phyloP scores from a whole-genome alignment of 2,329 filamentous ascomycete genomes.

The Colletotrichum chlorophyti region DNA sequence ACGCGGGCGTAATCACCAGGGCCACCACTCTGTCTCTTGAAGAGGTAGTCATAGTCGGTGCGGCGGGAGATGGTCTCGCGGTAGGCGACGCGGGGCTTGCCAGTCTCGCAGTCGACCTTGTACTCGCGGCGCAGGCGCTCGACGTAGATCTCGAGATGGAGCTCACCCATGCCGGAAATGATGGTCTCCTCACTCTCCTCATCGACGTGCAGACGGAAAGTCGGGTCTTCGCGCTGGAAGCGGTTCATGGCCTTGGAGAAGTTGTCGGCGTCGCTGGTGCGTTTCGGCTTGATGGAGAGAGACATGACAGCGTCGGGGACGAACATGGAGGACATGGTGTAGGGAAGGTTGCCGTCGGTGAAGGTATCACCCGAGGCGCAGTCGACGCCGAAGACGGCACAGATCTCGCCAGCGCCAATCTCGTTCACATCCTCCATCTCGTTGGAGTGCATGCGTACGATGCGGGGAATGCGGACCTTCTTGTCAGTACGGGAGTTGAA shows the following conservation, averaged over 20 bases:
- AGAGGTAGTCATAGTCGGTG: conserved; percentile 87
- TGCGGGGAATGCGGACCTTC: conserved; percentile 95
- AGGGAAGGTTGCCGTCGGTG: conserved; percentile 89
- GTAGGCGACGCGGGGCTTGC: conserved; percentile 95
- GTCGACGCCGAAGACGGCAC: conserved; percentile 96
- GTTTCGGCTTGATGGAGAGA: conserved; percentile 95
- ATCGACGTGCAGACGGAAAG: conserved; percentile 94
- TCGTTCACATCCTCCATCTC: conserved; percentile 98
- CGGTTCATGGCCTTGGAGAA: conserved; percentile 99
- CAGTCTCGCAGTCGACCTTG: conserved; percentile 93
- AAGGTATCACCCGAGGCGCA: conserved; percentile 98
- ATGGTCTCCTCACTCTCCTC: conserved; percentile 94
- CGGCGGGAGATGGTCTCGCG: conserved; percentile 86
- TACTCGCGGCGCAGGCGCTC: conserved; percentile 97
- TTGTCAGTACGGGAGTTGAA: conserved; percentile 95
- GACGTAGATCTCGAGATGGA: conserved; percentile 96
- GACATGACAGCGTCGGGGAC: conserved; percentile 98
- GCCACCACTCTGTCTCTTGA: conserved; percentile 95
- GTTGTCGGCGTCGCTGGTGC: conserved; percentile 87
- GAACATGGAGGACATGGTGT: conserved; percentile 98
- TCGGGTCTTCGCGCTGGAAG: conserved; percentile 98
- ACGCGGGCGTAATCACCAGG: conserved; percentile 96
- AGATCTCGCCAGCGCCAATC: conserved; percentile 96
- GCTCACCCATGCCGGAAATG: conserved; percentile 97
- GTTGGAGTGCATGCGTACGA: conserved; percentile 99